Evolutionary conservation across 2,329 filamentous ascomycete genomes (phyloP).

Genomic region (Cryphonectria naterciae): DNA sequence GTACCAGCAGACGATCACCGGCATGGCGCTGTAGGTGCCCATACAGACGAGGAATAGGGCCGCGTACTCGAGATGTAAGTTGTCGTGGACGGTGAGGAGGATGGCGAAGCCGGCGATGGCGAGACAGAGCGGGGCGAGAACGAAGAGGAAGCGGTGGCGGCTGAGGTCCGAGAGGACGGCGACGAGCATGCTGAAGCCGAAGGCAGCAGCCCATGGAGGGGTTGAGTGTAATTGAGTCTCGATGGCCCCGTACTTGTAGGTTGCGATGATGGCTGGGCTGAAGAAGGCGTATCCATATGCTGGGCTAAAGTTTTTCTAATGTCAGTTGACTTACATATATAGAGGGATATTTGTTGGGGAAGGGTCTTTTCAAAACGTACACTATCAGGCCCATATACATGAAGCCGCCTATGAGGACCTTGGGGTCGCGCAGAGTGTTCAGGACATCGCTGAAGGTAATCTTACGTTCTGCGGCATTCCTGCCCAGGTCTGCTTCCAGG

Average conservation of each 20-base stretch:
- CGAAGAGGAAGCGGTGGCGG: constrained; percentile 75
- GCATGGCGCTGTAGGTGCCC: constrained; percentile 86
- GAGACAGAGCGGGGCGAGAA: constrained; percentile 69
- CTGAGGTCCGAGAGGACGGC: constrained; percentile 73
- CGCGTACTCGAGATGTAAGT: constrained; percentile 71
- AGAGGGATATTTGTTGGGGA: background rate
- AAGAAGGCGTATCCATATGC: constrained; percentile 82
- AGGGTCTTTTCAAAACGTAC: background rate
- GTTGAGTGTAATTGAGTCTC: constrained; percentile 62
- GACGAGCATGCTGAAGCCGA: constrained; percentile 76
- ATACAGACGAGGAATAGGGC: constrained; percentile 82
- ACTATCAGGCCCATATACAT: constrained; percentile 75
- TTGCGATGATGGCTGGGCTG: constrained; percentile 70
- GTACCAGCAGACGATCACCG: constrained; percentile 83
- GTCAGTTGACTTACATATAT: background rate
- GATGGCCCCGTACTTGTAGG: constrained; percentile 65
- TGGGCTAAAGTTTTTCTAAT: constrained; percentile 53
- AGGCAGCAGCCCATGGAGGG: constrained; percentile 69
- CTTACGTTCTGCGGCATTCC: constrained; percentile 64
- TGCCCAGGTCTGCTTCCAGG: constrained; percentile 70
- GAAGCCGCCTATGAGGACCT: constrained; percentile 73
- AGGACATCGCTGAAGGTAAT: constrained; percentile 63
- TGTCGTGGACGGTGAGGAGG: constrained; percentile 71
- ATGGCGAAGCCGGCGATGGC: constrained; percentile 77
- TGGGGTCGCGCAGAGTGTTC: constrained; percentile 72